Evolutionary conservation across 1,284 basidiomycete species (phyloP), one percentile per base, ranked within the genome.

Genomic region (Melampsora larici-populina): DNA sequence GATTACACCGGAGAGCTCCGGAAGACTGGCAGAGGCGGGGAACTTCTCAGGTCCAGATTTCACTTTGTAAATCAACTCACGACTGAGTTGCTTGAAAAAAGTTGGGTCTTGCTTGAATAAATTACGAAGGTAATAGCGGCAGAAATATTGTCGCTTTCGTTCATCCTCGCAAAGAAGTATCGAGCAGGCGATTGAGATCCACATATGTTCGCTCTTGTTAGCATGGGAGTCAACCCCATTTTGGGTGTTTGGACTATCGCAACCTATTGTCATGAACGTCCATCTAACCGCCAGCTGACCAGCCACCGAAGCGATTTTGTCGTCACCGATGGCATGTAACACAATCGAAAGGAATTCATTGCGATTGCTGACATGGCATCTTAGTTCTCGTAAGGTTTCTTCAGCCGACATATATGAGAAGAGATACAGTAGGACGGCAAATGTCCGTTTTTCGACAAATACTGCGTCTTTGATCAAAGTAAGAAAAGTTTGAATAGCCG

Each of bases 221-320:
- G 60, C 1, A 18, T 48, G 18, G 29, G 21, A 43, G 9, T 11
- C 8, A 13, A 31, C 24, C 26, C n/a, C 60, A 1, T 46, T 13
- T 2, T 46, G 17, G 48, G 55, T 31, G 5, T 33, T 18, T 68
- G 18, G 43, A 17, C n/a, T 51, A 55, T 69, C 65, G 29, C 64
- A 76, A 40, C 65, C 55, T 62, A 67, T 65, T 18, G 67, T 55
- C 58, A 67, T 76, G 21, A 6, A 36, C 1, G 65, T 76, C 73
- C 73, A 76, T 40, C 67, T 51, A 9, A 69, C 51, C 7, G 73
- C 66, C 26, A 76, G n/a, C 58, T 68, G 73, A 62, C 73, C 73
- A 21, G 63, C 33, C 46, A 62, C 65, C 15, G 73, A 76, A 46
- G 73, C 73, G 48, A 76, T 40, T 36, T 76, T 76, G 66, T 68